Evolutionary conservation across 805 yeast genomes (phyloP).

Genomic region (Wickerhamomyces bisporus): DNA sequence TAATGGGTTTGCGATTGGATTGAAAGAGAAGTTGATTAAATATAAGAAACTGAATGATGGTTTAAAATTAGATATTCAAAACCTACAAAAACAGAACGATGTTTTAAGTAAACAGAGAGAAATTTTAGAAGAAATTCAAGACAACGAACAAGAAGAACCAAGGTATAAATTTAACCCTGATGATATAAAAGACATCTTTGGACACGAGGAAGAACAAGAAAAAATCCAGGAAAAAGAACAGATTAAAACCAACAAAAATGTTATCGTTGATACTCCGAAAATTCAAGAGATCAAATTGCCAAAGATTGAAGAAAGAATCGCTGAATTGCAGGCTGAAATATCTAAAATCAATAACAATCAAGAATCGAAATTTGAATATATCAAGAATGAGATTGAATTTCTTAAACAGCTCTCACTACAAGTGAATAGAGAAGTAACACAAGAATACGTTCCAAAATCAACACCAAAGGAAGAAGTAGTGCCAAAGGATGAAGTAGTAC

Average conservation of each 20-base stretch:
- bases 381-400: conserved; percentile 18
- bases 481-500: not conserved
- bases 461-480: not conserved
- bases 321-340: conserved; percentile 1
- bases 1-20: conserved; percentile 27
- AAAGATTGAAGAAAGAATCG: conserved; percentile 3
- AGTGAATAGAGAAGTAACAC: not conserved
- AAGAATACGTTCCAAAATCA: not conserved
- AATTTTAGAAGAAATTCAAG: conserved; percentile 2
- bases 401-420: conserved; percentile 14
- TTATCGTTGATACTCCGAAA: not conserved
- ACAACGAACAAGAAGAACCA: not conserved
- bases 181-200: conserved; percentile 14
- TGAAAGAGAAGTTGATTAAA: conserved; percentile 30
- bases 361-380: conserved; percentile 12
- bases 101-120: conserved; percentile 9
- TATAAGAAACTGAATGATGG: conserved; percentile 28
- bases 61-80: conserved; percentile 13
- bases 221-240: not conserved
- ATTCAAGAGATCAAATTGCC: not conserved
- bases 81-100: conserved; percentile 8
- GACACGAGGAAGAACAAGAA: conserved; percentile 1
- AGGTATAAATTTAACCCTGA: conserved; percentile 11
- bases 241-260: not conserved
- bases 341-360: conserved; percentile 5